A percentile compares a stretch with the other conserved stretches of the same genome.
These are phyloP conservation scores for Berkeleyomyces basicola DNA, from an alignment of 2,329 filamentous ascomycete genomes.

Conservation along the genomic window DNA sequence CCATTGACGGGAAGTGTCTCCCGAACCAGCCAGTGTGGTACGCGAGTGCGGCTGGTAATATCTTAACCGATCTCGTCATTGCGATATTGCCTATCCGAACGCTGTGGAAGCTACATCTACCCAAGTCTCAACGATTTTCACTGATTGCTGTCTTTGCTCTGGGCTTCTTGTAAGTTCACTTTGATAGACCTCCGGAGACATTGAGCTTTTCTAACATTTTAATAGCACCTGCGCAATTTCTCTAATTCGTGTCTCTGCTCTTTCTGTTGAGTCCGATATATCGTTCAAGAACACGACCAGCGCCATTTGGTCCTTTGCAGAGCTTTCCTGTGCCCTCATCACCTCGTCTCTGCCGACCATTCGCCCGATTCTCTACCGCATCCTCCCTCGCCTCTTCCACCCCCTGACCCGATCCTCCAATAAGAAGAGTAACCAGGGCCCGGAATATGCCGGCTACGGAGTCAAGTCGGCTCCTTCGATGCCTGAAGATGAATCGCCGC, in stretches of 20 bases:
- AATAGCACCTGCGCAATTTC: constrained; percentile 17
- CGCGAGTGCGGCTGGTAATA: constrained; percentile 15
- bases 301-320: constrained; percentile 17
- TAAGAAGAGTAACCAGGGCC: not conserved
- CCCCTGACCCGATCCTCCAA: constrained; percentile 3
- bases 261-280: constrained; percentile 15
- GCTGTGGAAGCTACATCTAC: constrained; percentile 14
- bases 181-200: too few relatives aligned
- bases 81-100: constrained; percentile 14
- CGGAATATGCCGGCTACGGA: constrained; percentile 3
- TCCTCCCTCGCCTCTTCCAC: constrained; percentile 17
- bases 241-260: constrained; percentile 16
- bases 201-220: not conserved
- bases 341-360: constrained; percentile 17
- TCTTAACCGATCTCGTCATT: constrained; percentile 14
- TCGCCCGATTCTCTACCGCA: constrained; percentile 17
- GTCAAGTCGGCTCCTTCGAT: not conserved
- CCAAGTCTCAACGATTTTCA: constrained; percentile 14
- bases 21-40: constrained; percentile 15
- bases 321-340: constrained; percentile 16
- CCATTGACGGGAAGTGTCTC: constrained; percentile 12
- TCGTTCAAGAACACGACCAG: constrained; percentile 18
- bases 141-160: constrained; percentile 15
- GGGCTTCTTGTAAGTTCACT: constrained; percentile 16
- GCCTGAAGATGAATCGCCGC: not conserved